Conservation (phyloP, 768 basidiomycete genomes). For the Gautieria morchelliformis region DNA sequence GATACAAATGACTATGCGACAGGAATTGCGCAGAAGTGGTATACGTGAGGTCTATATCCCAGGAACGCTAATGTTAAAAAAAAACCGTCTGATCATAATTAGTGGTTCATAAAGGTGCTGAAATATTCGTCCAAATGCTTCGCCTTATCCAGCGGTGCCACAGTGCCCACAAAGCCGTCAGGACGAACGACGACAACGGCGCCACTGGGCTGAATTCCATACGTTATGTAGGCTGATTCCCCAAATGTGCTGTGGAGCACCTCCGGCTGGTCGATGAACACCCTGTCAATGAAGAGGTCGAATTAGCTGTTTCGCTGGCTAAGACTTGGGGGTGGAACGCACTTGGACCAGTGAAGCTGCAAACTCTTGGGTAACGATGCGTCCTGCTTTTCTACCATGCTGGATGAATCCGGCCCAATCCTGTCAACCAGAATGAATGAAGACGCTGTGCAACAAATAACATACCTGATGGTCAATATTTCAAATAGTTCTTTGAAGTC, state of each 20-base stretch:
- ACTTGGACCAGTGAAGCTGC: conserved; percentile 55
- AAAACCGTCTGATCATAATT: neutral
- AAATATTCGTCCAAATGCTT: conserved; percentile 21
- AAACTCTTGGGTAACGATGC: conserved; percentile 38
- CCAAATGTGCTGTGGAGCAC: conserved; percentile 35
- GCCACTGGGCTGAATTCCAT: conserved; percentile 40
- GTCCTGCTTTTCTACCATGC: conserved; percentile 21
- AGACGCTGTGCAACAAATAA: conserved; percentile 33
- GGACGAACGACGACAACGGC: conserved; percentile 50
- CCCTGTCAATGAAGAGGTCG: conserved; percentile 26
- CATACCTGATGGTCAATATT: conserved; percentile 24
- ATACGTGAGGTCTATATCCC: neutral
- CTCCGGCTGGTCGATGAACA: conserved; percentile 39
- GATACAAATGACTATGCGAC: too few species aligned
- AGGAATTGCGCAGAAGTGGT: neutral
- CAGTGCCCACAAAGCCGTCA: conserved; percentile 55
- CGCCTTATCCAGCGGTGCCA: conserved; percentile 37
- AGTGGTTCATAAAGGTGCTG: neutral
- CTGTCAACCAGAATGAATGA: conserved; percentile 14
- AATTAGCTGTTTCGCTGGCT: conserved; percentile 10
- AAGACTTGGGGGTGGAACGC: neutral
- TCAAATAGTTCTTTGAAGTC: conserved; percentile 20
- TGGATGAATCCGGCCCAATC: neutral
- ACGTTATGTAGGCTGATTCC: conserved; percentile 46
- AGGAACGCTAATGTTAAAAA: neutral